phyloP scores from a whole-genome alignment of 306 rosid species.

The Senna siamea region DNA sequence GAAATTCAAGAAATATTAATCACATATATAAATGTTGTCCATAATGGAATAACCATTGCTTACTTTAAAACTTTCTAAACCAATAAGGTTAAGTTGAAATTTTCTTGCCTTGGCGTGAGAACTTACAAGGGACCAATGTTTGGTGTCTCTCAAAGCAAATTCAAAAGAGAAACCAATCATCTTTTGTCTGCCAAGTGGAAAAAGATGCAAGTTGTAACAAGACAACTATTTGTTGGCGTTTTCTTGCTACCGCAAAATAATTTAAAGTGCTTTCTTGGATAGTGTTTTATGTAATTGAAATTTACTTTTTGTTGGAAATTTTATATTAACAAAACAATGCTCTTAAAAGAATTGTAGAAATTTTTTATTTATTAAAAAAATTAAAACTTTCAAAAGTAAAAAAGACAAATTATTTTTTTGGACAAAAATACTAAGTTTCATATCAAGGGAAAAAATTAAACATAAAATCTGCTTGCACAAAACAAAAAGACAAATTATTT shows the following conservation, averaged over 20 bases:
- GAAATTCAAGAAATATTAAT: no score
- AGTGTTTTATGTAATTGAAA: no score
- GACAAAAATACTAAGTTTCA: no score
- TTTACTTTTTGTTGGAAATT: no score
- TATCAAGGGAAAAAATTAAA: no score
- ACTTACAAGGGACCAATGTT: conserved; percentile 37
- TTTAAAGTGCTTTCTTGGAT: no score
- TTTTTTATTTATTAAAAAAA: no score
- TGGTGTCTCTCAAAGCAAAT: conserved; percentile 29
- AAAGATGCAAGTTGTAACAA: background rate
- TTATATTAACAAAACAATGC: background rate
- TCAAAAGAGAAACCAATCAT: conserved; percentile 25
- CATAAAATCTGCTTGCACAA: no score
- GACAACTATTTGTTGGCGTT: background rate
- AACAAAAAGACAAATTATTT: no score
- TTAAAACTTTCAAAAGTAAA: background rate
- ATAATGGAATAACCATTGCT: background rate
- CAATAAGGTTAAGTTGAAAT: conserved; percentile 12
- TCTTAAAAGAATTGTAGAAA: background rate
- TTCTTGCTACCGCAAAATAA: background rate
- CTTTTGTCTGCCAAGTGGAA: background rate
- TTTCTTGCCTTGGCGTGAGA: conserved; percentile 21
- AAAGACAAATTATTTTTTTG: no score
- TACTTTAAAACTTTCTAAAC: background rate
- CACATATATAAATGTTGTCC: background rate